Conservation (phyloP, 257 asterid genomes). For the Ligustrum vulgare region DNA sequence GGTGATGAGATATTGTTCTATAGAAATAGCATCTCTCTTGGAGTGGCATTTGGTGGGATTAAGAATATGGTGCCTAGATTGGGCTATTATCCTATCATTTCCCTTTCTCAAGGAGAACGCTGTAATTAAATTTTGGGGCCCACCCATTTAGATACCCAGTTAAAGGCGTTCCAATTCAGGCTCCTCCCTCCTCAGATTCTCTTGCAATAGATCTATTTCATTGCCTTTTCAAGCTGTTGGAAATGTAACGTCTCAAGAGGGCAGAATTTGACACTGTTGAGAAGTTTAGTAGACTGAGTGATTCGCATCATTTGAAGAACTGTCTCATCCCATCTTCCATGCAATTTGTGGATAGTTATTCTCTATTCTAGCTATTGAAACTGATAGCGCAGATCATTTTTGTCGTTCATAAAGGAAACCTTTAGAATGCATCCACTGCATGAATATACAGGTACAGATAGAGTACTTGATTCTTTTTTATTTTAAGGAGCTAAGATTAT, state of each 20-base stretch:
- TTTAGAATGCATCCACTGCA: constrained; percentile 78
- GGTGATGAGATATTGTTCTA: constrained; percentile 67
- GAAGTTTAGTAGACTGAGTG: constrained; percentile 72
- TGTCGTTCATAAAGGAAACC: constrained; percentile 70
- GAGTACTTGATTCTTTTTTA: constrained; percentile 73
- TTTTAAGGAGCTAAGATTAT: constrained; percentile 53
- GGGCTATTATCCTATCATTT: constrained; percentile 93
- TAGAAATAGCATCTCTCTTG: constrained; percentile 87
- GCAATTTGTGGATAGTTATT: constrained; percentile 73
- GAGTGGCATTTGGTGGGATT: constrained; percentile 80
- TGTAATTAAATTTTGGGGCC: constrained; percentile 89
- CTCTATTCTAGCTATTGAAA: constrained; percentile 46
- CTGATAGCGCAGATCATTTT: constrained; percentile 58
- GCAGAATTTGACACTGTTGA: constrained; percentile 65
- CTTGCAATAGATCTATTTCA: constrained; percentile 55
- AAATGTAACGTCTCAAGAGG: constrained; percentile 53
- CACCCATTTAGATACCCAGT: constrained; percentile 78
- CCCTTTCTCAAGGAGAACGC: constrained; percentile 96
- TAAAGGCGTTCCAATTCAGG: constrained; percentile 73
- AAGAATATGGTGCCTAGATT: constrained; percentile 97
- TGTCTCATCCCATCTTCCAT: constrained; percentile 62
- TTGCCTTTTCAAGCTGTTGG: constrained; percentile 76
- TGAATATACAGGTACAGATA: constrained; percentile 68
- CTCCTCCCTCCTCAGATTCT: constrained; percentile 57
- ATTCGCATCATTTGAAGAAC: constrained; percentile 72